Evolutionary conservation across 2,329 filamentous ascomycete genomes (phyloP), one percentile per base, ranked within the genome.

Genomic region (Plectosphaerella cucumerina): DNA sequence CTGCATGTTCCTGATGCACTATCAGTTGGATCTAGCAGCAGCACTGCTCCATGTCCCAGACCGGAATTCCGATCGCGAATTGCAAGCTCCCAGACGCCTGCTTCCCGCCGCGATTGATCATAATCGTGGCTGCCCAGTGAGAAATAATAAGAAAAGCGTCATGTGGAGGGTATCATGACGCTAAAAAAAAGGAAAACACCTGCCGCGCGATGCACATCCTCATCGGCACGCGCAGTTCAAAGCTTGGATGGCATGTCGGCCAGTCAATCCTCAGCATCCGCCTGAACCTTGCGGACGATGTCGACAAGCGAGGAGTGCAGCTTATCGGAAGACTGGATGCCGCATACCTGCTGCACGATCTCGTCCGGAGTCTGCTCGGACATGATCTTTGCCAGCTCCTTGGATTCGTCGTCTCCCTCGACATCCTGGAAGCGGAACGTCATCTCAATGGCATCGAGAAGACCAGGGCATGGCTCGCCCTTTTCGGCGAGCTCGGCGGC

Each of bases 361-460:
- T 87, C 85, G 60, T 89, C 85, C 14, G 93, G 76, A 3, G 77
- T 76, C 64, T 87, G 81, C 56, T 85, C 79, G 54, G 87, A 84
- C 75, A 99, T 87, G 65, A 95, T 90, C 75, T 89, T 85, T 62
- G 90, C 89, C 11, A 99, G 80, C 71, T 96, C 86, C 58, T 74
- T 77, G 57, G 89, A 95, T 81, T 97, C 94, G 0, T 95, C 89
- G 57, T 99, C 94, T 12, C 85, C 91, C 60, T 92, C 83, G 50
- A 97, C 88, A 62, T 96, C 90, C 75, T 97, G 92, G 85, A 97
- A 99, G 56, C 88, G 89, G 69, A 99, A 86, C 6, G 90, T 86
- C 84, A 93, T 90, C 77, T 97, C 93, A 44, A 94, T 83, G 18
- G 90, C 89, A 52, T 86, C 87, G 49, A 97, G 76, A 26, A 99